Evolutionary conservation across 345 rosid genomes (phyloP).

Genomic region (Eucalyptus lansdowneana): DNA sequence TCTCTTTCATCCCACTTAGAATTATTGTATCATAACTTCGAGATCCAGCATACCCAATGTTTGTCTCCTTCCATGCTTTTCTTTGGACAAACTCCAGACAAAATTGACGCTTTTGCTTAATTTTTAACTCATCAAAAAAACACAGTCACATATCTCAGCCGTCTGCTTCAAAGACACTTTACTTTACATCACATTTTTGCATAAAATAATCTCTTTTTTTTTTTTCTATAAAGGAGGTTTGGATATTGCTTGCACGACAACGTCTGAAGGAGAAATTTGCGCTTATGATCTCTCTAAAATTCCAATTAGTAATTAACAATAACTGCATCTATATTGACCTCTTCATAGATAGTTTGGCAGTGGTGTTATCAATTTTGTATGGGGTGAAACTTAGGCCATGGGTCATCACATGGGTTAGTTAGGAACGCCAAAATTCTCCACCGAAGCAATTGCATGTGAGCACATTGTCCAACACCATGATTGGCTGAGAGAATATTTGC

Average conservation of each 20-base stretch:
- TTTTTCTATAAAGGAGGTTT: not conserved
- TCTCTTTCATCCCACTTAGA: not conserved
- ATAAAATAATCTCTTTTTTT: not conserved
- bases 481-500: not conserved
- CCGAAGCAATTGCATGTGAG: not conserved
- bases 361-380: not conserved
- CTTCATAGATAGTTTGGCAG: not conserved
- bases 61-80: not conserved
- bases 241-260: not conserved
- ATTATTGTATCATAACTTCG: not conserved
- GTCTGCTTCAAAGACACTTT: not conserved
- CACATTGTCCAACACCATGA: not conserved
- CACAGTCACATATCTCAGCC: not conserved
- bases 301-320: not conserved
- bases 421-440: not conserved
- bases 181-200: not conserved
- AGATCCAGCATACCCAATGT: not conserved
- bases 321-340: not conserved
- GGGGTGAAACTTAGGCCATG: not conserved
- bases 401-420: not conserved
- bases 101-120: slow-evolving; percentile 1
- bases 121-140: not conserved
- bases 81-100: not conserved
- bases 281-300: not conserved
- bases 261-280: not conserved